Base-by-base conservation (phyloP, 345 rosid genomes). In the Lepidium africanum region DNA sequence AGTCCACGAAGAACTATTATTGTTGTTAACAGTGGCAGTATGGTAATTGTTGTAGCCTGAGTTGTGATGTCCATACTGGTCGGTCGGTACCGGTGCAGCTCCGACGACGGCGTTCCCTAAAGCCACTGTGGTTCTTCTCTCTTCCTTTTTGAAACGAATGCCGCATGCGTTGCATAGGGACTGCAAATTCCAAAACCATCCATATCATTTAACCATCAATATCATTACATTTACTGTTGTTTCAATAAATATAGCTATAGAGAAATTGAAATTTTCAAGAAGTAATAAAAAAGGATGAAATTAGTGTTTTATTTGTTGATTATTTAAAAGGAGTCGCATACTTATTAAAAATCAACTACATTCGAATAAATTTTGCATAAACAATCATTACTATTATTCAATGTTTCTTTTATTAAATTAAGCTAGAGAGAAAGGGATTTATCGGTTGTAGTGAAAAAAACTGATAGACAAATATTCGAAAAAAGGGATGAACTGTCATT, bases 91-190 rank as follows among this genome's bases (percentile, higher is more conserved):
- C 9, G 72, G 46, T 50, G 76, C 13, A 72, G 35, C 67, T 63
- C 71, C 75, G 42, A 80, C 82, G 61, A 74, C 48, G 10, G 63
- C 14, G 79, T 63, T 63, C 35, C 61, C 52, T 37, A 64, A 70
- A 51, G 84, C 85, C 2, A 88, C 87, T 2, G 84, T 82, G 3
- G 96, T 88, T 76, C 97, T 83, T 76, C 95, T 81, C 81, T 90
- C 92, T 83, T 90, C 97, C 65, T 90, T 90, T 81, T 87, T 90
- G 83, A 86, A 90, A 74, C 97, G 87, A 76, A 90, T 87, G 73
- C 97, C 97, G 69, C 97, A 90, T 17, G 97, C 97, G 82, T 90
- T 90, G 90, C 97, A 90, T 27, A 90, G 87, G 36, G 97, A 87
- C 97, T 90, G 83, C 62, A 68, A 66, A 37, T 53, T 63, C 65